These are phyloP conservation scores for Prunus fruticosa DNA, from an alignment of 306 rosid genomes.

Conservation along the genomic window DNA sequence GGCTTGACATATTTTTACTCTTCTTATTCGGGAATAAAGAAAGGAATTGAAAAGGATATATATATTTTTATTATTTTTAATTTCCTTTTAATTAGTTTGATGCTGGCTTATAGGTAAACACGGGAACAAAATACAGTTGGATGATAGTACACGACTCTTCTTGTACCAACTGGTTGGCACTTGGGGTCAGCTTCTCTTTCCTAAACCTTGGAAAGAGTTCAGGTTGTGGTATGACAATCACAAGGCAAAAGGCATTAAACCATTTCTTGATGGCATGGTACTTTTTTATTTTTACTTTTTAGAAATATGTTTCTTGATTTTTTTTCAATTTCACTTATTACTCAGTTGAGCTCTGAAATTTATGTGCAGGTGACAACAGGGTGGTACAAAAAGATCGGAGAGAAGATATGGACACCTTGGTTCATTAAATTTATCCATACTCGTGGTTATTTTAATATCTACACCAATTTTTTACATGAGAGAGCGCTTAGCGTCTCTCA, in stretches of 20 bases:
- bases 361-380: conserved; percentile 78
- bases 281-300: not conserved
- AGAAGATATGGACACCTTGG: conserved; percentile 99
- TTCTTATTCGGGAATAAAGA: not conserved
- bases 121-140: conserved; percentile 73
- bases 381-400: conserved; percentile 91
- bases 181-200: conserved; percentile 99
- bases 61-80: not conserved
- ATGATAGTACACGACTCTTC: conserved; percentile 57
- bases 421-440: conserved; percentile 88
- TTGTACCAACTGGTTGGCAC: conserved; percentile 93
- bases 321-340: conserved; percentile 16
- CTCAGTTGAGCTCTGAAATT: conserved; percentile 24
- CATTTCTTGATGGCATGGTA: conserved; percentile 93
- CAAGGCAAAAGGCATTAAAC: conserved; percentile 71
- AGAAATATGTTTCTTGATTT: not conserved
- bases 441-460: conserved; percentile 76
- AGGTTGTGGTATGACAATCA: conserved; percentile 90
- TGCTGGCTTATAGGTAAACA: conserved; percentile 64
- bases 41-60: not conserved
- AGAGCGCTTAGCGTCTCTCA: conserved; percentile 90
- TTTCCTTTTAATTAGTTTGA: conserved; percentile 20
- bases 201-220: conserved; percentile 96
- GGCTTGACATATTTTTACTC: not conserved
- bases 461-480: conserved; percentile 68